Conservation (phyloP, 345 rosid genomes). For the Aquilaria sinensis region DNA sequence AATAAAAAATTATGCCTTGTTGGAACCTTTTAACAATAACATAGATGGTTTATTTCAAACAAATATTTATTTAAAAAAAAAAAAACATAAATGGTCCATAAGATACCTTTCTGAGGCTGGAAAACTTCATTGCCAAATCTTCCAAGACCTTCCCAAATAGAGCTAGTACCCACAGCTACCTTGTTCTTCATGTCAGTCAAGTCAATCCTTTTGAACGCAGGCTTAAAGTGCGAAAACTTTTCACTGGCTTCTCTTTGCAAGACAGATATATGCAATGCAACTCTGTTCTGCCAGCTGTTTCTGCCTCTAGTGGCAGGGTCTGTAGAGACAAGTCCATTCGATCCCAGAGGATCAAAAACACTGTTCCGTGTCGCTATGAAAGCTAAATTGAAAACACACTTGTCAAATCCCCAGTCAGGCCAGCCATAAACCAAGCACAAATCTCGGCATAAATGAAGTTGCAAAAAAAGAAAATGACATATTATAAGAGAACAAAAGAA, state of each 20-base stretch:
- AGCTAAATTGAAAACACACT: slow-evolving; percentile 27
- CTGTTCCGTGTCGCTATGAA: slow-evolving; percentile 36
- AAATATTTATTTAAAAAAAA: too few relatives aligned
- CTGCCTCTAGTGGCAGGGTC: slow-evolving; percentile 17
- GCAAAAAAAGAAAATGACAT: background rate
- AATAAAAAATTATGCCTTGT: too few relatives aligned
- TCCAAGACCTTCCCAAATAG: slow-evolving; percentile 33
- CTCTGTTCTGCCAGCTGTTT: slow-evolving; percentile 26
- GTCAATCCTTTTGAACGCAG: slow-evolving; percentile 22
- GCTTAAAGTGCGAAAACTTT: slow-evolving; percentile 33
- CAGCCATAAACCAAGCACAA: background rate
- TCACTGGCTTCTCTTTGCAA: slow-evolving; percentile 45
- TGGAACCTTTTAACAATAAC: too few relatives aligned
- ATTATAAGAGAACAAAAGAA: background rate
- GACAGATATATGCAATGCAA: slow-evolving; percentile 31
- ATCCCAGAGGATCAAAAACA: slow-evolving; percentile 30
- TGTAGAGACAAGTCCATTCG: slow-evolving; percentile 23
- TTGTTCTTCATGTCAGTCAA: slow-evolving; percentile 24
- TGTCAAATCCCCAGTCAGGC: slow-evolving; percentile 5
- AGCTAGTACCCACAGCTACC: slow-evolving; percentile 21
- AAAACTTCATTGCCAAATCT: slow-evolving; percentile 36
- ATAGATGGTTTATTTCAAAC: too few relatives aligned
- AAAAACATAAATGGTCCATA: too few relatives aligned
- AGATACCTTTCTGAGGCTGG: slow-evolving; percentile 42
- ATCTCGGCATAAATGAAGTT: background rate